These are phyloP conservation scores for Pugionium dolabratum DNA, from an alignment of 345 rosid genomes.

Conservation along the genomic window DNA sequence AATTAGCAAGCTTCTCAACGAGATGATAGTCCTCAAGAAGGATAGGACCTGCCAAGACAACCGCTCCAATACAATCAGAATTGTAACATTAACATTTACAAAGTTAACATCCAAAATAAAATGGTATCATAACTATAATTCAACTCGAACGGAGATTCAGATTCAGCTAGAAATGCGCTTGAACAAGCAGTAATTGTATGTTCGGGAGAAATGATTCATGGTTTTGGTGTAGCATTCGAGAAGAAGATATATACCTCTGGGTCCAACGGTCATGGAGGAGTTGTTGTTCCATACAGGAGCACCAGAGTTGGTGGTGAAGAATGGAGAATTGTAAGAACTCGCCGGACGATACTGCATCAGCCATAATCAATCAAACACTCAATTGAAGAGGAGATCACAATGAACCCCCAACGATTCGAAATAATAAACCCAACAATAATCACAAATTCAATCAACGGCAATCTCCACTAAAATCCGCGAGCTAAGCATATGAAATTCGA, in stretches of 20 bases:
- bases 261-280: slow-evolving; percentile 46
- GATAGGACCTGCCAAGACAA: slow-evolving; percentile 62
- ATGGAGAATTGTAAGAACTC: slow-evolving; percentile 44
- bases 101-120: background rate
- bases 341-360: slow-evolving; percentile 44
- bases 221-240: background rate
- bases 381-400: background rate
- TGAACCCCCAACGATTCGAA: background rate
- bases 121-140: background rate
- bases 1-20: slow-evolving; percentile 82
- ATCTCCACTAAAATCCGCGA: background rate
- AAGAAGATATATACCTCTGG: slow-evolving; percentile 34
- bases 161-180: background rate
- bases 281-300: slow-evolving; percentile 52
- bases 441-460: slow-evolving; percentile 1
- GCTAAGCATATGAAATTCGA: background rate
- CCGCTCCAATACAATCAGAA: background rate
- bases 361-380: slow-evolving; percentile 7
- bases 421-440: slow-evolving; percentile 5
- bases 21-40: slow-evolving; percentile 93
- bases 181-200: too few species aligned
- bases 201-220: background rate
- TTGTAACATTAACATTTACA: background rate
- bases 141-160: background rate
- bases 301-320: slow-evolving; percentile 48